Evolutionary conservation across 306 rosid genomes (phyloP), one percentile per base, ranked within the genome.

Genomic region (Pueraria montana): DNA sequence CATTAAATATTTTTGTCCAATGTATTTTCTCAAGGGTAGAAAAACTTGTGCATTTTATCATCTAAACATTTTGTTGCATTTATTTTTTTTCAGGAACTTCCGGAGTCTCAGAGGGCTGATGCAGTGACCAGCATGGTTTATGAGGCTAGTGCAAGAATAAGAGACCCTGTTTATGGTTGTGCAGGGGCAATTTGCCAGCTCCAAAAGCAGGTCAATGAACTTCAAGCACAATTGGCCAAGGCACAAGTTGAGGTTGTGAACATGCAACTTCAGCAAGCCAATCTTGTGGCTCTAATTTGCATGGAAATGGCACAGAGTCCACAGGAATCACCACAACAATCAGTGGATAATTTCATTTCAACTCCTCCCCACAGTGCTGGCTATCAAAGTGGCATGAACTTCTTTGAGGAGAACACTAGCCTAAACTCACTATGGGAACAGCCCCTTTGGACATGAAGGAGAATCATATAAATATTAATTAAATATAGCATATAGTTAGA

Each of bases 81-180:
- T 11, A 71, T 14, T 80, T 73, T n/a, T n/a, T 9, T 8, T 24
- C 88, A 95, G 98, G 98, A 95, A 32, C 89, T 95, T 72, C 98
- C 98, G 17, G 97, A 95, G 65, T 68, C 88, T 30, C 97, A 91
- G 58, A 90, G 98, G 76, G 94, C 95, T 0, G 97, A 95, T 83
- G 98, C 98, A 52, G 98, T 95, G 77, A 90, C 91, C 65, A 95
- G 98, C 87, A 90, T 95, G 97, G 97, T 95, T 38, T 95, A 95
- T 13, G 97, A 95, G 77, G 98, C 97, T 0, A 78, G 97, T 62
- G 97, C 98, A 34, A 93, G 98, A 74, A 84, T 95, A 74, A 88
- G 98, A 80, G 97, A 95, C 76, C 98, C 98, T 0, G 94, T 95
- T 17, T 95, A 95, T 40, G 98, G 98, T 1, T 90, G 97, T 78